phyloP scores from a whole-genome alignment of 306 rosid genomes.

The Prunus mira region DNA sequence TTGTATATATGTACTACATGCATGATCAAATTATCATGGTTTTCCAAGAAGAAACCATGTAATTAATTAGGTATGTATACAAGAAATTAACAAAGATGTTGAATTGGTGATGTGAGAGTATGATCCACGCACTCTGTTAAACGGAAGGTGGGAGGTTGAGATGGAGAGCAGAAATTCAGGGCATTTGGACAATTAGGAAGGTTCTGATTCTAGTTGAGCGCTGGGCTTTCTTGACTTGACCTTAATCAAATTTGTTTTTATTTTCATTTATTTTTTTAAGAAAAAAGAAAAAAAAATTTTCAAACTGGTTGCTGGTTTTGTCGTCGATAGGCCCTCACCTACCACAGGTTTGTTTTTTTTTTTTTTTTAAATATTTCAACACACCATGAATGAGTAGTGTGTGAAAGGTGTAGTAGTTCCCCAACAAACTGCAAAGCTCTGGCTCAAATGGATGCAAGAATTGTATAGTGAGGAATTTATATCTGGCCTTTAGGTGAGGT shows the following conservation, averaged over 20 bases:
- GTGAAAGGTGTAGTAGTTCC: background rate
- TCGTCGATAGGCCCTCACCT: slow-evolving; percentile 22
- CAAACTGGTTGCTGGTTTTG: background rate
- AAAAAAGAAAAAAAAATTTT: background rate
- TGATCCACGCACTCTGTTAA: background rate
- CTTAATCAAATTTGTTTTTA: background rate
- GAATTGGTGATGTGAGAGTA: slow-evolving; percentile 8
- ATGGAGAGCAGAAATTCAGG: slow-evolving; percentile 8
- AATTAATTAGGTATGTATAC: background rate
- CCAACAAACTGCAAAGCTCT: no score
- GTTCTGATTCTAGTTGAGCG: slow-evolving; percentile 27
- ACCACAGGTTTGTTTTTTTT: slow-evolving; percentile 2
- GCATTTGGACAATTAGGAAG: slow-evolving; percentile 32
- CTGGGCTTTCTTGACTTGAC: slow-evolving; percentile 42
- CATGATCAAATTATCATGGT: no score
- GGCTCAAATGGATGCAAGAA: no score
- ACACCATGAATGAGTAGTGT: background rate
- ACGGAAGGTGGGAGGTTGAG: background rate
- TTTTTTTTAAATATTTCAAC: background rate
- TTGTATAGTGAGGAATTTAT: background rate
- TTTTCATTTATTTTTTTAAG: background rate
- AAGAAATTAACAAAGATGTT: background rate
- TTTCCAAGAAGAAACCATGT: no score
- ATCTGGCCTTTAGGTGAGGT: accelerated
- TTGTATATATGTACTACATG: no score